These are phyloP conservation scores for Beauveria australis DNA, from an alignment of 2,329 filamentous ascomycete genomes.

Conservation along the genomic window DNA sequence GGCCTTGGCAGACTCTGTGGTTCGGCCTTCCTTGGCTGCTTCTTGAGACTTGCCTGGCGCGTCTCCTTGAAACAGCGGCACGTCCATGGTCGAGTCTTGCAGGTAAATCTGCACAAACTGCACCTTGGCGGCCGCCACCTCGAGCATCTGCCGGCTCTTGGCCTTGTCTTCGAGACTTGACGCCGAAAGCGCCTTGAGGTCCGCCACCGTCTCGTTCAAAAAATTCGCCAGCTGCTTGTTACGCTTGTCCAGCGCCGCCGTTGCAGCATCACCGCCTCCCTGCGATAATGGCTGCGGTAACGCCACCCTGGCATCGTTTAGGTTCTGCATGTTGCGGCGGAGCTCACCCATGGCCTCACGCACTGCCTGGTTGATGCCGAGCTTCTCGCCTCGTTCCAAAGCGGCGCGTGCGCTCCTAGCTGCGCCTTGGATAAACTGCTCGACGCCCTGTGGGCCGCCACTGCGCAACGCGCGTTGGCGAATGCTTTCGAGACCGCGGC, in stretches of 20 bases:
- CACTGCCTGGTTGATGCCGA: conserved; percentile 72
- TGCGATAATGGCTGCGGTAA: background rate
- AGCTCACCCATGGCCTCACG: conserved; percentile 77
- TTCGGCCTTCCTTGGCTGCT: too few species aligned
- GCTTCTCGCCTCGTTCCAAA: conserved; percentile 62
- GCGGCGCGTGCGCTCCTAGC: conserved; percentile 70
- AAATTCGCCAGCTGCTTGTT: conserved; percentile 60
- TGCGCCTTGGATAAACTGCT: conserved; percentile 63
- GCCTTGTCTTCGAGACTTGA: conserved; percentile 39
- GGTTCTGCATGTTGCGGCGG: conserved; percentile 62
- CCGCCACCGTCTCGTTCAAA: conserved; percentile 57
- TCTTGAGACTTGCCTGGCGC: background rate
- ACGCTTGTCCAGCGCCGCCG: conserved; percentile 49
- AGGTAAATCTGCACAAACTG: conserved; percentile 57
- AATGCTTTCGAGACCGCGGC: conserved; percentile 23
- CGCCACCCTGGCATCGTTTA: conserved; percentile 44
- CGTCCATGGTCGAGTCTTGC: conserved; percentile 47
- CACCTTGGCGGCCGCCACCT: conserved; percentile 52
- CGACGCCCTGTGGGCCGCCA: conserved; percentile 39
- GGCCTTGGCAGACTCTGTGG: background rate
- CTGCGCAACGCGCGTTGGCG: conserved; percentile 32
- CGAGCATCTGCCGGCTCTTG: conserved; percentile 44
- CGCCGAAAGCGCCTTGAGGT: conserved; percentile 52
- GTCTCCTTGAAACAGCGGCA: conserved; percentile 23
- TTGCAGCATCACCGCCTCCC: conserved; percentile 17